Conservation (phyloP, 352 stramenopile species). For the Pythium rhizo-oryzae region DNA sequence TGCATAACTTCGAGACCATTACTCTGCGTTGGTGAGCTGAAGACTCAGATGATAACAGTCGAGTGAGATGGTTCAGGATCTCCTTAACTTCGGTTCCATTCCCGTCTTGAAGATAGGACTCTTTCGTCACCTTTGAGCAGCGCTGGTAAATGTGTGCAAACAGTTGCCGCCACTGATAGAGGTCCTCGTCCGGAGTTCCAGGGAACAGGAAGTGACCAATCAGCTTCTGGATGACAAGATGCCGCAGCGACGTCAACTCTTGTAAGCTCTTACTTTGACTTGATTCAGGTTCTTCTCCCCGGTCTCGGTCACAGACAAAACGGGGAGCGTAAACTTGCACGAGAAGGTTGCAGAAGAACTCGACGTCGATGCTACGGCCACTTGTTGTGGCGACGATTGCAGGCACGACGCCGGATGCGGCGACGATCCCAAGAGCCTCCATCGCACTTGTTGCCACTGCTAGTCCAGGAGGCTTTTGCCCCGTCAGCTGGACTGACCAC, state of each 20-base stretch:
- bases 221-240: slow-evolving; percentile 68
- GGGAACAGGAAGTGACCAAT: slow-evolving; percentile 73
- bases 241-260: slow-evolving; percentile 30
- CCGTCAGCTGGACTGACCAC: slow-evolving; percentile 1
- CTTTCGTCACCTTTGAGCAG: slow-evolving; percentile 31
- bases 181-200: slow-evolving; percentile 30
- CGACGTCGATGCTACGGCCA: slow-evolving; percentile 48
- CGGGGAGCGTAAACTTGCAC: slow-evolving; percentile 61
- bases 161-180: slow-evolving; percentile 62
- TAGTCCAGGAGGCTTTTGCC: slow-evolving; percentile 19
- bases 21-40: slow-evolving; percentile 20
- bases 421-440: too few species aligned
- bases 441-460: slow-evolving; percentile 24
- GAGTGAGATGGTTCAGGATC: slow-evolving; percentile 64
- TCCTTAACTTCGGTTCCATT: slow-evolving; percentile 55
- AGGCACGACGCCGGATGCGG: not conserved
- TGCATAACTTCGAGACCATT: slow-evolving; percentile 43
- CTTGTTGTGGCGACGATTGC: not conserved
- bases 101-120: slow-evolving; percentile 23
- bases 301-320: slow-evolving; percentile 24
- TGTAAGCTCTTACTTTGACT: slow-evolving; percentile 37
- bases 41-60: slow-evolving; percentile 32
- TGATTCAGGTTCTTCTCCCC: slow-evolving; percentile 26
- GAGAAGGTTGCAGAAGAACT: slow-evolving; percentile 80
- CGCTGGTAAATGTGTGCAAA: slow-evolving; percentile 62